Conservation (phyloP, 768 basidiomycete genomes). For the Russula earlei region DNA sequence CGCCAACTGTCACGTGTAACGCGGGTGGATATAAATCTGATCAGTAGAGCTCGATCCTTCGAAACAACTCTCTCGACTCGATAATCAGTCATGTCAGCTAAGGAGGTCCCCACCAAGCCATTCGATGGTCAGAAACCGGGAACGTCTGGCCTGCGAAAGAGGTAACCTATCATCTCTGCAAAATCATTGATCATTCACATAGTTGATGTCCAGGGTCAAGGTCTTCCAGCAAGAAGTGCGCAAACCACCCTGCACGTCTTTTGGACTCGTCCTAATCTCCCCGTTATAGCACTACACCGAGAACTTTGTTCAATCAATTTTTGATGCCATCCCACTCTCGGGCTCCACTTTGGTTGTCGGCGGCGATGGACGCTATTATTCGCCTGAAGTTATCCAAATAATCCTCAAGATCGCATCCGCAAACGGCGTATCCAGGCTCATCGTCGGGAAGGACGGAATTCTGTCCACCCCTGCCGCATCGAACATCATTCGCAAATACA, state of each 20-base stretch:
- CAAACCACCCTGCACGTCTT: background rate
- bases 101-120: slow-evolving; percentile 73
- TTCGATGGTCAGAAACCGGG: slow-evolving; percentile 96
- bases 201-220: slow-evolving; percentile 60
- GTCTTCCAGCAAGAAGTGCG: slow-evolving; percentile 93
- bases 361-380: slow-evolving; percentile 94
- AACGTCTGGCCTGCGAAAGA: slow-evolving; percentile 94
- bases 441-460: slow-evolving; percentile 85
- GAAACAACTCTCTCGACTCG: background rate
- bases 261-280: slow-evolving; percentile 20
- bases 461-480: slow-evolving; percentile 96
- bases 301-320: slow-evolving; percentile 94
- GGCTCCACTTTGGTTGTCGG: slow-evolving; percentile 88
- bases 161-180: slow-evolving; percentile 37
- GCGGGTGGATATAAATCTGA: slow-evolving; percentile 10
- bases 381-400: slow-evolving; percentile 75
- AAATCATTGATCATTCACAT: slow-evolving; percentile 2
- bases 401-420: slow-evolving; percentile 93
- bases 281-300: slow-evolving; percentile 79
- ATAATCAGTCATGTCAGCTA: slow-evolving; percentile 36
- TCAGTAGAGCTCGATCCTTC: background rate
- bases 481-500: slow-evolving; percentile 91
- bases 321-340: slow-evolving; percentile 76
- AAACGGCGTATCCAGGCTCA: slow-evolving; percentile 86
- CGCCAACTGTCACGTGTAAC: slow-evolving; percentile 10